Base-by-base conservation (phyloP, 1,284 basidiomycete species). In the Ustilago nuda region DNA sequence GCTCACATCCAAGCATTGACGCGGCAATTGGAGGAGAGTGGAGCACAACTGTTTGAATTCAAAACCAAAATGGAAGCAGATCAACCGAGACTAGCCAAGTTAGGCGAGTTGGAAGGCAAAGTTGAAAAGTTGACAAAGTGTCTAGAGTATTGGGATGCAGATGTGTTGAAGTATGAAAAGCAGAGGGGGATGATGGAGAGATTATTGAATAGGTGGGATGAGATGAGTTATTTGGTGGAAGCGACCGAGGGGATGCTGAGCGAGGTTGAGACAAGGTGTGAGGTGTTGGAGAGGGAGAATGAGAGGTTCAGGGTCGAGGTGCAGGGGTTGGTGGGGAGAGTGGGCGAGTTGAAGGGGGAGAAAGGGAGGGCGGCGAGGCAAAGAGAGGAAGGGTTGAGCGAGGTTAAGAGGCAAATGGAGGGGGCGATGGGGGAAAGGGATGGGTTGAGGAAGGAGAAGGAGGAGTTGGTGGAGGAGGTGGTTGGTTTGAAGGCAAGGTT, bases 181-280 rank as follows among this genome's bases (percentile, higher is more conserved):
- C 83, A 85, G 76, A 56, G 78, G 46, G 33, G 39, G 19, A 76
- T 84, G 72, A 83, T 85, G 81, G 72, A 80, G 56, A 68, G 66
- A 61, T 56, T 84, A 51, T 56, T 81, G 17, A 62, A 58, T 27
- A 74, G 63, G 53, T 83, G 80, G 79, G 66, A 76, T 37, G 76
- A 79, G 60, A 81, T 84, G 80, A 73, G 67, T 45, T 75, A 79
- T 56, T 9, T 78, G n/a, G 68, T 83, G 27, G 66, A 72, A n/a
- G 67, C 74, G 45, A 79, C 74, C 19, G 83, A 83, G 62, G 55
- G 45, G 35, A 66, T 56, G 35, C 35, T 73, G 37, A 48, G 43
- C 23, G 63, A 67, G 13, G 58, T 70, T 4, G 61, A 73, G 50
- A 36, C 2, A 3, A 67, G 45, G 53, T 65, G 51, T 37, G 48